These are phyloP conservation scores for Colletotrichum coccodes DNA, from an alignment of 2,329 filamentous ascomycete species.

Conservation along the genomic window DNA sequence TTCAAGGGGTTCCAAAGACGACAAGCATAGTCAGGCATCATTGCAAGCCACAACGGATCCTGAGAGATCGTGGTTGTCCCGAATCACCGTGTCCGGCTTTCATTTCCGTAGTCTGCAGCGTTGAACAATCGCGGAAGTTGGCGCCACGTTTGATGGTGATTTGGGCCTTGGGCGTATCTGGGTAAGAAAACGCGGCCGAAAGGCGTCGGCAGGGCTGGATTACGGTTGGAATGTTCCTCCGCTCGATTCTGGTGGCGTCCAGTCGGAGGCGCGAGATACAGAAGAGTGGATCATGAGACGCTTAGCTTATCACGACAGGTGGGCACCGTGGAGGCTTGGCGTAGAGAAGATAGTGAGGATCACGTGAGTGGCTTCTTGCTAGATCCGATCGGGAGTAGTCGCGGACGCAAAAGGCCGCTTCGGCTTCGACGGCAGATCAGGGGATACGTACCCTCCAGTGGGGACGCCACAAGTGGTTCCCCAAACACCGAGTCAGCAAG, in stretches of 20 bases:
- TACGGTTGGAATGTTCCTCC: conserved; percentile 26
- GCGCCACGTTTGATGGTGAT: conserved; percentile 3
- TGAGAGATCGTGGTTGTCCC: neutral
- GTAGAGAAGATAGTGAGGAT: neutral
- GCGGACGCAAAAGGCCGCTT: neutral
- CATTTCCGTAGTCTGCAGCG: neutral
- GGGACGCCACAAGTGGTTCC: too few species aligned
- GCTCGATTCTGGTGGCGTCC: conserved; percentile 13
- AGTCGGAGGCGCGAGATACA: neutral
- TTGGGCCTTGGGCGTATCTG: neutral
- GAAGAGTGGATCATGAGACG: neutral
- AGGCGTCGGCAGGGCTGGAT: neutral
- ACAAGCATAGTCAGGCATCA: neutral
- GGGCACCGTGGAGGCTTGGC: too few species aligned
- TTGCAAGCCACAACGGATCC: neutral
- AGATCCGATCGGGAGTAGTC: neutral
- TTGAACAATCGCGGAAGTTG: neutral
- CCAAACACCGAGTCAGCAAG: neutral
- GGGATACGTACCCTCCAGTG: neutral
- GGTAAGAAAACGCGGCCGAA: neutral
- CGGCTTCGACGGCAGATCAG: neutral
- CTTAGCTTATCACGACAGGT: neutral
- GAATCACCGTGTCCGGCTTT: conserved; percentile 9
- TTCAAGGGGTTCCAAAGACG: neutral
- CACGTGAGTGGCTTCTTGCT: neutral